Percentiles rank a stretch among this genome's conserved stretches.
Evolutionary conservation across 176 grass and related monocot species (phyloP).

Genomic region (Ensete ventricosum): DNA sequence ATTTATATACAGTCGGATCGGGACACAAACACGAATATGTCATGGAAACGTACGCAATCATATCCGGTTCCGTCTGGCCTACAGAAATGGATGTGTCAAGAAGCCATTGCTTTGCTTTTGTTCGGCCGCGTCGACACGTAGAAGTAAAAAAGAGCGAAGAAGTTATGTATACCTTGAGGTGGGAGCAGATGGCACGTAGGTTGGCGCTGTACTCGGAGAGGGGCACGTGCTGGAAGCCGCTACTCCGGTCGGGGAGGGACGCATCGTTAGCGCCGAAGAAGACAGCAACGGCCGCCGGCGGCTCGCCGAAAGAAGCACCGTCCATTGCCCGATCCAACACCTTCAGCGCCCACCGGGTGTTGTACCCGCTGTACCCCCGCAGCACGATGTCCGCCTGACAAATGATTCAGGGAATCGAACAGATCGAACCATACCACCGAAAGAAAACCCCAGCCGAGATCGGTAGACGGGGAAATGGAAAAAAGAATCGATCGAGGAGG

Average conservation of each 20-base stretch:
- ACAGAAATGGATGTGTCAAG: too few relatives aligned
- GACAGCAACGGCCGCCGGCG: conserved; percentile 56
- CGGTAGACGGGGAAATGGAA: not conserved
- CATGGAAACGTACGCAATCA: too few relatives aligned
- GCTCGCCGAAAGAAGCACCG: conserved; percentile 16
- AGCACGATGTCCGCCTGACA: conserved; percentile 63
- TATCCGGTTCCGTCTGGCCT: too few relatives aligned
- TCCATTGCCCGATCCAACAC: conserved; percentile 44
- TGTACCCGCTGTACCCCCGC: conserved; percentile 80
- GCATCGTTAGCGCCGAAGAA: conserved; percentile 96
- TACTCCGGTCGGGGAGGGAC: conserved; percentile 30
- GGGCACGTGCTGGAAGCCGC: conserved; percentile 60
- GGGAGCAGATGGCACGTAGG: conserved; percentile 55
- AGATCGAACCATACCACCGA: not conserved
- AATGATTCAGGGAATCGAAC: not conserved
- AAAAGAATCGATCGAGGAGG: not conserved
- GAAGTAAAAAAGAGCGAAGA: not conserved
- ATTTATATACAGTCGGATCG: too few relatives aligned
- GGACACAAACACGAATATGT: too few relatives aligned
- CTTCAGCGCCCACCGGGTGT: conserved; percentile 74
- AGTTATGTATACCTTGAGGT: conserved; percentile 49
- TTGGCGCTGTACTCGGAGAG: conserved; percentile 50
- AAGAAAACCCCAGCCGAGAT: not conserved
- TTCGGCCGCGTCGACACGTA: too few relatives aligned
- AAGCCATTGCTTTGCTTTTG: too few relatives aligned